Base-by-base conservation (phyloP, 192 early-diverging fungal genomes). In the Backusella tarrabulga region DNA sequence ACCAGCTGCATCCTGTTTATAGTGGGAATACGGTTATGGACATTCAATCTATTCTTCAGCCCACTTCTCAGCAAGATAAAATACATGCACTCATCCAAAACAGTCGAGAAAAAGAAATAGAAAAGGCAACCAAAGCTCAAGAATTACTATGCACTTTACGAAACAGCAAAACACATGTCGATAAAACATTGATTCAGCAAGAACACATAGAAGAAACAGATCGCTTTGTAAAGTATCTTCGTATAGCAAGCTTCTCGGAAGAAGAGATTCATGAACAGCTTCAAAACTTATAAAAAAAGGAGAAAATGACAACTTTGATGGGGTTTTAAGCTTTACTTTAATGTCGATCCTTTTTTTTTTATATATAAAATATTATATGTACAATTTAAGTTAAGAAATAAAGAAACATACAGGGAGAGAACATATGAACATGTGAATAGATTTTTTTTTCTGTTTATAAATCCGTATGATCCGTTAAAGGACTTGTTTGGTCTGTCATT, bases 21-120 rank as follows among this genome's bases (percentile, higher is more conserved):
- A 34, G 50, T 12, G 23, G 56, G 3, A 63, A 29, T 63, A 14
- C 56, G 14, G 56, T 29, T 63, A 63, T 63, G 56, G 23, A 63
- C 4, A 63, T 63, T 63, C 21, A 29, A 63, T 63, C 21, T 29
- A 63, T 63, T 63, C 23, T 63, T 63, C 56, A 63, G 56, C 56
- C 56, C 56, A 63, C 23, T 63, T 63, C 56, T 72, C 44, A 68
- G 15, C 67, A 68, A 63, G 56, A 63, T 63, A 63, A 63, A 9
- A 63, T 29, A 26, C 56, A 63, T 9, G 56, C 23, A 14, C 56
- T 63, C 26, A 11, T 63, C 21, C 21, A 63, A 63, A 63, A 29
- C 7, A 63, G 26, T 63, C 56, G 56, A 63, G 29, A 63, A 63
- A 63, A 63, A 12, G n/a, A 60, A 63, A 29, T 3, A 63, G 23